Evolutionary conservation across 2,329 filamentous ascomycete species (phyloP).

Genomic region (Phialocephala subalpina): DNA sequence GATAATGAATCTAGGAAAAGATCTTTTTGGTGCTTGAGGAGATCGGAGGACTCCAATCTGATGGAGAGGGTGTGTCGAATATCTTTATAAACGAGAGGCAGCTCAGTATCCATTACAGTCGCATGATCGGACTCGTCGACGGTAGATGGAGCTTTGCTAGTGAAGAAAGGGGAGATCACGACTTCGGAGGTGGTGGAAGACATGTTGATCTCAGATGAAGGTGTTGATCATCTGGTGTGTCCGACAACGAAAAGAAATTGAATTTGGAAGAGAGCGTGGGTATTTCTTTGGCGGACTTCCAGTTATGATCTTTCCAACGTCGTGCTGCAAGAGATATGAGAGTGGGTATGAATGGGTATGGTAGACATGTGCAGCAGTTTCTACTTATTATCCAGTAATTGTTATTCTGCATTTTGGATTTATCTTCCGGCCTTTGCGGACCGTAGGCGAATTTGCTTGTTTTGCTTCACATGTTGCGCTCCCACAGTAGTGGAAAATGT

Average conservation of each 20-base stretch:
- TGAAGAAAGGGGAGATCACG: slow-evolving; percentile 11
- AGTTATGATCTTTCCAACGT: slow-evolving; percentile 7
- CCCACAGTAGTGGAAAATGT: background rate
- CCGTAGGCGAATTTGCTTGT: slow-evolving; percentile 2
- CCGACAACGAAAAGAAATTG: slow-evolving; percentile 7
- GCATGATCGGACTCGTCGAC: slow-evolving; percentile 1
- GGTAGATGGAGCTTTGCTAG: background rate
- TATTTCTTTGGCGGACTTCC: slow-evolving; percentile 12
- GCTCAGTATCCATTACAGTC: background rate
- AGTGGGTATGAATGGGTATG: slow-evolving; percentile 6
- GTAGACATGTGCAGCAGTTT: background rate
- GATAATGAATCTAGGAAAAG: slow-evolving; percentile 8
- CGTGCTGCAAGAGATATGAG: background rate
- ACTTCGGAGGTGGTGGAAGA: slow-evolving; percentile 11
- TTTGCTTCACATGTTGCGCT: slow-evolving; percentile 5
- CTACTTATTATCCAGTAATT: slow-evolving; percentile 5
- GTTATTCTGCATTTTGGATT: background rate
- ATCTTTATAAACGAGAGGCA: slow-evolving; percentile 7
- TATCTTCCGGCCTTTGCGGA: slow-evolving; percentile 10
- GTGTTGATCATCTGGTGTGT: slow-evolving; percentile 3
- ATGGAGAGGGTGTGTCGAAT: slow-evolving; percentile 1
- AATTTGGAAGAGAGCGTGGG: slow-evolving; percentile 1
- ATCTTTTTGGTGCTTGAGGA: slow-evolving; percentile 7
- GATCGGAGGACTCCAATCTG: background rate
- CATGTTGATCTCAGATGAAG: slow-evolving; percentile 7